Base-by-base conservation (phyloP, 108 stramenopile species). In the Nitzschia sp. region DNA sequence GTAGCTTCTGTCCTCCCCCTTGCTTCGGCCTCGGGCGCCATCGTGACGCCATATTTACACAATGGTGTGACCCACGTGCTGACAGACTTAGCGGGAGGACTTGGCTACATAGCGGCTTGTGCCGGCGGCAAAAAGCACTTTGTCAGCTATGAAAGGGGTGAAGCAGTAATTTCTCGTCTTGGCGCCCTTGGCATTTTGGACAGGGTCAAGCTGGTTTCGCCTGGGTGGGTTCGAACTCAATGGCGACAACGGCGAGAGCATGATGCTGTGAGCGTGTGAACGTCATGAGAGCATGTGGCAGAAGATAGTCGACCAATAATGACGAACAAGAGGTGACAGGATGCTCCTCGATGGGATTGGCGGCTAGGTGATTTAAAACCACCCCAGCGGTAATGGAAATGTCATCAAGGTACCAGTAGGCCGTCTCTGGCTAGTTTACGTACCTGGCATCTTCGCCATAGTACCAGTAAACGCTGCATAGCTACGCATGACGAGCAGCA, bases 21-120 rank as follows among this genome's bases (percentile, higher is more conserved):
- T 25, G 85, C 79, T 11, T 58, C 54, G n/a, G 64, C 66, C 3
- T 82, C 85, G 79, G 88, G 88, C 17, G 85, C 83, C 8, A 48
- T 76, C 13, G 66, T 82, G 13, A 77, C 76, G 29, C 72, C 72
- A 49, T 76, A 82, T 72, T 49, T 89, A 8, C 82, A 89, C 53
- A 57, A 35, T 54, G 83, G 81, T 48, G 82, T 89, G 17, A 89
- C 83, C 46, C 85, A 86, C 54, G 60, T 89, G 27, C 57, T 89
- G 24, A 81, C 82, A 46, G 82, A 82, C 26, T 64, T 88, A 71
- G 27, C 72, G 30, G 31, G 8, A 49, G 59, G 51, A 18, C 58
- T 64, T 45, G 57, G 38, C 24, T 5, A n/a, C 24, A 19, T 28
- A 34, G 25, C 25, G 62, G 23, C 47, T 9, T 24, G 25, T 23